Evolutionary conservation across 306 rosid species (phyloP), one percentile per base, ranked within the genome.

Genomic region (Erythrophleum fordii): DNA sequence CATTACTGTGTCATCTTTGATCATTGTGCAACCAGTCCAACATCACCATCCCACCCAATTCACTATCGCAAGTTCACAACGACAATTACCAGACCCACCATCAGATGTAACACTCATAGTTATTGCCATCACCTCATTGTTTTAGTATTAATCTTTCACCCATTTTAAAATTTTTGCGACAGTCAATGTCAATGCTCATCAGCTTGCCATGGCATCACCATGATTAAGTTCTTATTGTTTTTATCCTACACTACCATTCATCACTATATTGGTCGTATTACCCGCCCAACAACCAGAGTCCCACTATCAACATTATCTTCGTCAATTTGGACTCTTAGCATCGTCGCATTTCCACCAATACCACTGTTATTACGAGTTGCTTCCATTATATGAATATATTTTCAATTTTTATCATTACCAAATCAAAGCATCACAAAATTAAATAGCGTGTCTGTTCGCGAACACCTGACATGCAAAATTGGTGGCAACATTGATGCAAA

Each of bases 321-420:
- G 53, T 39, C 31, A 45, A 3, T n/a, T 17, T n/a, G 28, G 17
- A 17, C 48, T 9, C 64, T 58, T 6, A 39, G 9, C 34, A 58
- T 64, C 18, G 49, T 55, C 14, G 13, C 51, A 48, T 37, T 5
- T 66, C 49, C 71, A 35, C 14, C 5, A 1, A 17, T 37, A n/a
- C 28, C 28, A 66, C 42, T 3, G 18, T 8, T 37, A 66, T n/a
- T 10, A 66, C 6, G 13, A 10, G 17, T n/a, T 31, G 46, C 45
- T 53, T 52, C 58, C 3, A 41, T 12, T 8, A 52, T 39, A 41
- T 58, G 34, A 23, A 34, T 34, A 44, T 59, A 35, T 67, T 35
- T 75, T 45, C 80, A 75, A 44, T 20, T 53, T n/a, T 56, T 65
- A 26, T 34, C 74, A 66, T 18, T 29, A 42, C 70, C 34, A 20